phyloP scores from a whole-genome alignment of 2,329 filamentous ascomycete genomes.

The Phialophora macrospora region DNA sequence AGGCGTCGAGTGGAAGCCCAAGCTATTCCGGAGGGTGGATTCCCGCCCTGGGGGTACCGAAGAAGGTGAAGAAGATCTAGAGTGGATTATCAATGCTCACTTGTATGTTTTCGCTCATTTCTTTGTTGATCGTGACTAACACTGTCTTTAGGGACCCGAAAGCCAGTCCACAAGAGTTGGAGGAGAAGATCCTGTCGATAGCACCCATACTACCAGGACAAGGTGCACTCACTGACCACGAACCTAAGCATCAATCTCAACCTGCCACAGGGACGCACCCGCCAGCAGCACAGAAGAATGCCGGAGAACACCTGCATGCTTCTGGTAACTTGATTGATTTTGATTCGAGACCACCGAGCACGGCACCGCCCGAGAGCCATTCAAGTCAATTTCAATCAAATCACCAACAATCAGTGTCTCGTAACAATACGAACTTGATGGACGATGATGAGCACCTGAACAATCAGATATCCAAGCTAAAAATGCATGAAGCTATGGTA shows the following conservation, averaged over 20 bases:
- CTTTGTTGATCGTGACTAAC: constrained; percentile 2
- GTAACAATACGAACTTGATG: constrained; percentile 30
- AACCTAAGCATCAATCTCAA: constrained; percentile 7
- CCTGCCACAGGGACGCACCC: constrained; percentile 39
- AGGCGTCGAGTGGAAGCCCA: constrained; percentile 83
- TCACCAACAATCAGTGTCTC: constrained; percentile 22
- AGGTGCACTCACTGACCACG: constrained; percentile 55
- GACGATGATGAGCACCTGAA: constrained; percentile 35
- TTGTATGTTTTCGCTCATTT: constrained; percentile 62
- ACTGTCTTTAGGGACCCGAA: constrained; percentile 30
- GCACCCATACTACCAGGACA: constrained; percentile 84
- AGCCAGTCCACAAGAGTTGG: constrained; percentile 26
- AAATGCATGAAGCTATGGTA: constrained; percentile 38
- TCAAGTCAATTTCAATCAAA: constrained; percentile 25
- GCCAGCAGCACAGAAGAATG: constrained; percentile 12
- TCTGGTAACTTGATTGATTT: constrained; percentile 42
- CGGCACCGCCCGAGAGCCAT: constrained; percentile 32
- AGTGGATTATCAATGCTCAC: constrained; percentile 90
- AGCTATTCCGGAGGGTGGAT: constrained; percentile 77
- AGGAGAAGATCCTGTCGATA: constrained; percentile 81
- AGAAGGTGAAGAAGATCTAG: constrained; percentile 84
- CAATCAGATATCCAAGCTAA: constrained; percentile 37
- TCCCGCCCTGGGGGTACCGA: constrained; percentile 72
- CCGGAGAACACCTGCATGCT: constrained; percentile 12
- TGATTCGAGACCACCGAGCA: constrained; percentile 36